A percentile compares a stretch with the other conserved stretches of the same genome.
Conservation (phyloP, 495 filamentous ascomycete genomes). For the Thozetella sp. region DNA sequence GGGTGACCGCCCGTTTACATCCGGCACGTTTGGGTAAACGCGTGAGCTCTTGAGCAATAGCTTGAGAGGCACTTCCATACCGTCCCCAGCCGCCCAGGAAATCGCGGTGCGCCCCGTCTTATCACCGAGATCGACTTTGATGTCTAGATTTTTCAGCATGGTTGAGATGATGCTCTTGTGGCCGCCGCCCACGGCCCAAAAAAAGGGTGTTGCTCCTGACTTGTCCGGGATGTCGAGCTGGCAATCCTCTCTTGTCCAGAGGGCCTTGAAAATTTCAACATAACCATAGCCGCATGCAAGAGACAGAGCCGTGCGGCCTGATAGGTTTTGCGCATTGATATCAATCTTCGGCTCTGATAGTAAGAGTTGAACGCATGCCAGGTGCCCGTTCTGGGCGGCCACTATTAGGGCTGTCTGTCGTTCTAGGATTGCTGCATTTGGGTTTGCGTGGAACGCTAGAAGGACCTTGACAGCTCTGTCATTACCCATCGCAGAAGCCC, state of each 20-base stretch:
- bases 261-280: slow-evolving; percentile 4
- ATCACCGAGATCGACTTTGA: slow-evolving; percentile 17
- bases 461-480: slow-evolving; percentile 8
- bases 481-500: slow-evolving; percentile 15
- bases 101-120: slow-evolving; percentile 15
- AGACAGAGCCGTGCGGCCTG: slow-evolving; percentile 21
- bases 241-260: not conserved
- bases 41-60: slow-evolving; percentile 6
- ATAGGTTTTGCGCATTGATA: not conserved
- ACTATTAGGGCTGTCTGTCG: slow-evolving; percentile 11
- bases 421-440: slow-evolving; percentile 1
- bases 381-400: slow-evolving; percentile 11
- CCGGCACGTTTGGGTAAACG: slow-evolving; percentile 6
- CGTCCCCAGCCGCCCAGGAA: slow-evolving; percentile 21
- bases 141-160: not conserved
- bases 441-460: slow-evolving; percentile 4
- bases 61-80: slow-evolving; percentile 10
- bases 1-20: slow-evolving; percentile 12
- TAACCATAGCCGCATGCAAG: slow-evolving; percentile 15
- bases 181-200: slow-evolving; percentile 13
- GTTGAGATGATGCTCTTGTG: slow-evolving; percentile 1
- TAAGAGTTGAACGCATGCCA: slow-evolving; percentile 9
- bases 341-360: slow-evolving; percentile 4
- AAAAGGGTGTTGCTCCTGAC: slow-evolving; percentile 11
- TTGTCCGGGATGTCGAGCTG: slow-evolving; percentile 7